Base-by-base conservation (phyloP, 805 yeast species). In the Starmerella sp. region DNA sequence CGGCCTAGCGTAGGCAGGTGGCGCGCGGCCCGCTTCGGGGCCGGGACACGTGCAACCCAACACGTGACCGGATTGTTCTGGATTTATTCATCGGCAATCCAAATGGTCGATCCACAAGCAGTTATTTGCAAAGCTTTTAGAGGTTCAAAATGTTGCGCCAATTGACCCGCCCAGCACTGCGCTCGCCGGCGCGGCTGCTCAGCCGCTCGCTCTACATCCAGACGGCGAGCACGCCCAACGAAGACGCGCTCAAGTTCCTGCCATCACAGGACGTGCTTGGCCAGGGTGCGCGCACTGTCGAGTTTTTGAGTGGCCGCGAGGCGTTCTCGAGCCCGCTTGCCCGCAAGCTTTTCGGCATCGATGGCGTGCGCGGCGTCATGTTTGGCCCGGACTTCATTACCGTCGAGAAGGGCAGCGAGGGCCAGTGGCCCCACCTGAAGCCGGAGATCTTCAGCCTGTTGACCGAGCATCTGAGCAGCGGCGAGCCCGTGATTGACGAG, bases 321-420 rank as follows among this genome's bases (percentile, higher is more conserved):
- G 91, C 95, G 0, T 71, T 74, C 52, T 74, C 78, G 46, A 83
- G 91, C 5, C 95, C 95, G 6, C 69, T 87, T 52, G 95, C 95
- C 1, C 73, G 84, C 56, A 83, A 82, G 66, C 72, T 87, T 49
- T 83, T 87, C 63, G 74, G 82, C 7, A 73, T 87, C 3, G 93
- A 86, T 62, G 95, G 95, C 4, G 78, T 88, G 39, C 75, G 75
- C 45, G 77, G 88, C 1, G 80, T 88, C 52, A 77, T 88, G 83
- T 81, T 86, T 65, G 96, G 96, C 2, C 75, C 83, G 4, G 83
- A 88, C 68, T 88, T 89, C 68, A 83, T 88, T 58, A 88, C 96
- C 0, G 78, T 88, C 15, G 91, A 85, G 64, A 86, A 86, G 67
- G 65, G 68, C 22, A 63, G 69, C 35, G 79, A 77, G 60, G 73